phyloP scores from a whole-genome alignment of 2,329 filamentous ascomycete species.

The Plectosphaerella plurivora region DNA sequence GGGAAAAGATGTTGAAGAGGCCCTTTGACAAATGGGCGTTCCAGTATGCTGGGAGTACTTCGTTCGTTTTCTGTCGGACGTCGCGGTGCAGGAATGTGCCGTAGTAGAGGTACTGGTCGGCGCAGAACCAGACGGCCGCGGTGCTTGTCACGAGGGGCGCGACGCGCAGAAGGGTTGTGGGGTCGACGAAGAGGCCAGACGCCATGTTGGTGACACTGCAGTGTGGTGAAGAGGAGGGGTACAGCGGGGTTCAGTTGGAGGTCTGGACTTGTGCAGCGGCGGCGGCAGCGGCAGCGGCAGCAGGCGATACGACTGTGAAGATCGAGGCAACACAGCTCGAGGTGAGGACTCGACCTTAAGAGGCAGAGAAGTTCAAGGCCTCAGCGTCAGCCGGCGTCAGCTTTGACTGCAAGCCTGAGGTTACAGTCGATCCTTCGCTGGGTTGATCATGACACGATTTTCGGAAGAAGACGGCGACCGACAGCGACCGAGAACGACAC shows the following conservation, averaged over 20 bases:
- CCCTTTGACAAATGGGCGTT: constrained; percentile 15
- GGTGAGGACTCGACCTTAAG: too few species aligned
- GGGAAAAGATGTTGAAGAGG: constrained; percentile 14
- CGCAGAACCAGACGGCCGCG: constrained; percentile 20
- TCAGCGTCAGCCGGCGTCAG: too few species aligned
- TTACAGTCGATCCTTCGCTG: too few species aligned
- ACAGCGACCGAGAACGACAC: too few species aligned
- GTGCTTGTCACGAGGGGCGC: constrained; percentile 23
- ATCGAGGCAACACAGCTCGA: too few species aligned
- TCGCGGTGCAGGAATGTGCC: constrained; percentile 6
- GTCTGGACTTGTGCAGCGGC: background rate
- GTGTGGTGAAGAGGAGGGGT: background rate
- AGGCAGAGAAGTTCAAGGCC: too few species aligned
- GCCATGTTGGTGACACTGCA: constrained; percentile 9
- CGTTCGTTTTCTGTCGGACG: constrained; percentile 4
- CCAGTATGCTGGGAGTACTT: constrained; percentile 21
- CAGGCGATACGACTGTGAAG: too few species aligned
- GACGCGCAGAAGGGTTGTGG: constrained; percentile 17
- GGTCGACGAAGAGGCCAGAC: constrained; percentile 12
- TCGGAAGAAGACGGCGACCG: too few species aligned
- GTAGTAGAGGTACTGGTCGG: constrained; percentile 15
- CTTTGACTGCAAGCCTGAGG: too few species aligned
- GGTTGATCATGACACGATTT: too few species aligned
- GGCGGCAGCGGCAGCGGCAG: too few species aligned
- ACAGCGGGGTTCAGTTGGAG: background rate